Evolutionary conservation across 805 yeast genomes (phyloP).

Genomic region (Cyberlindnera euphorbiiphila): DNA sequence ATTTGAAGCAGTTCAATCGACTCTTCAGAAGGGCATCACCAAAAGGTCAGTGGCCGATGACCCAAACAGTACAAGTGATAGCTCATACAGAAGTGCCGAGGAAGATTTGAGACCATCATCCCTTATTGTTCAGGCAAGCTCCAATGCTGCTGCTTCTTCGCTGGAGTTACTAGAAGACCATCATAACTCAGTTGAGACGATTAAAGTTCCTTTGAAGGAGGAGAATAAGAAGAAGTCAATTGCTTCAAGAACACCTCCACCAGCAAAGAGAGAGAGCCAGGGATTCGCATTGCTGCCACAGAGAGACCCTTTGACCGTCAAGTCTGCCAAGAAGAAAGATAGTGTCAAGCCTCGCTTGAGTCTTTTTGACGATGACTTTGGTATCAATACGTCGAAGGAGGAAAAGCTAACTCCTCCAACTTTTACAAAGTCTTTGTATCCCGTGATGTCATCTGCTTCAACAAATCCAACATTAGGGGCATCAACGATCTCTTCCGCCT

Average conservation of each 20-base stretch:
- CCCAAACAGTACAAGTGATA: slow-evolving; percentile 10
- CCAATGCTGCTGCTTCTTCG: slow-evolving; percentile 5
- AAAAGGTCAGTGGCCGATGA: slow-evolving; percentile 26
- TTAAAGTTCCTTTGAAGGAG: slow-evolving; percentile 22
- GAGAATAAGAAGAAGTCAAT: slow-evolving; percentile 9
- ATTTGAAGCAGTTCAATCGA: slow-evolving; percentile 44
- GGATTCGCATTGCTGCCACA: slow-evolving; percentile 31
- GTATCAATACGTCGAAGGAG: slow-evolving; percentile 11
- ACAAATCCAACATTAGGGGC: slow-evolving; percentile 10
- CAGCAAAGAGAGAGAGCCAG: slow-evolving; percentile 26
- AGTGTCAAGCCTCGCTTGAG: slow-evolving; percentile 14
- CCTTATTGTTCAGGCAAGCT: slow-evolving; percentile 15
- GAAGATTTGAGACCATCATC: slow-evolving; percentile 18
- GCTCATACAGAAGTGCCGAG: slow-evolving; percentile 25
- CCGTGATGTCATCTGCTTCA: slow-evolving; percentile 14
- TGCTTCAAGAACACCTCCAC: slow-evolving; percentile 20
- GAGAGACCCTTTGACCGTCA: slow-evolving; percentile 29
- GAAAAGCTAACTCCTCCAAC: slow-evolving; percentile 10
- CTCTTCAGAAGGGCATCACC: slow-evolving; percentile 43
- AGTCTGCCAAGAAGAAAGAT: slow-evolving; percentile 23
- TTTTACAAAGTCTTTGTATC: slow-evolving; percentile 19
- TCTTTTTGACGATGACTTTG: slow-evolving; percentile 15
- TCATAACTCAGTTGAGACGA: slow-evolving; percentile 15
- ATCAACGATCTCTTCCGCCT: slow-evolving; percentile 10
- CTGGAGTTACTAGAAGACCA: slow-evolving; percentile 1